Conservation (phyloP, 2,329 filamentous ascomycete species). For the Hypoxylon sp. region DNA sequence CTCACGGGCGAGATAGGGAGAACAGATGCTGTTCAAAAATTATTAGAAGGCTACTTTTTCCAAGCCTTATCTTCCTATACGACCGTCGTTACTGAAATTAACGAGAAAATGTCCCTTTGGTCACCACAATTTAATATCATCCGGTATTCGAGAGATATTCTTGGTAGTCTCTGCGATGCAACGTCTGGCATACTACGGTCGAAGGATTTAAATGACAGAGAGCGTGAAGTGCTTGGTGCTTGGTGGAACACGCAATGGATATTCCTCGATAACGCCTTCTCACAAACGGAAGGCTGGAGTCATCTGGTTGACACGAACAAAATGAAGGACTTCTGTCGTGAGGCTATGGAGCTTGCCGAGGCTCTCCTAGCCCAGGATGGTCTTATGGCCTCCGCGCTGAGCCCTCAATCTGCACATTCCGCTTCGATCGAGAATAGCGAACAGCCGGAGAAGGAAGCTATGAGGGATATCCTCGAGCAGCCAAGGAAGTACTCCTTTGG, state of each 20-base stretch:
- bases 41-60: constrained; percentile 63
- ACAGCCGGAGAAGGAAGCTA: constrained; percentile 51
- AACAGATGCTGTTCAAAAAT: constrained; percentile 63
- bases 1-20: constrained; percentile 77
- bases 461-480: constrained; percentile 70
- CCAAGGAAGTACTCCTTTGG: constrained; percentile 75
- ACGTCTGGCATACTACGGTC: constrained; percentile 69
- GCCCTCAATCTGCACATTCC: constrained; percentile 52
- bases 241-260: constrained; percentile 92
- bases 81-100: constrained; percentile 61
- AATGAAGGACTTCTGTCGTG: constrained; percentile 94
- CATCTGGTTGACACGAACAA: constrained; percentile 78
- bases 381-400: constrained; percentile 81
- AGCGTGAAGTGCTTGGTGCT: constrained; percentile 76
- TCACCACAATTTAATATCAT: constrained; percentile 70
- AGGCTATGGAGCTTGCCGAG: constrained; percentile 95
- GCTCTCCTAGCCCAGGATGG: constrained; percentile 87
- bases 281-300: constrained; percentile 88
- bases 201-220: constrained; percentile 70
- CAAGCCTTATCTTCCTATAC: constrained; percentile 63
- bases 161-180: constrained; percentile 70
- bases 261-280: constrained; percentile 83
- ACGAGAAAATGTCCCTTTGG: constrained; percentile 63
- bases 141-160: constrained; percentile 70
- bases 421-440: constrained; percentile 55